A percentile compares a stretch with the other conserved stretches of the same genome.
Evolutionary conservation across 2,329 filamentous ascomycete genomes (phyloP).

Genomic region (Venturia effusa): DNA sequence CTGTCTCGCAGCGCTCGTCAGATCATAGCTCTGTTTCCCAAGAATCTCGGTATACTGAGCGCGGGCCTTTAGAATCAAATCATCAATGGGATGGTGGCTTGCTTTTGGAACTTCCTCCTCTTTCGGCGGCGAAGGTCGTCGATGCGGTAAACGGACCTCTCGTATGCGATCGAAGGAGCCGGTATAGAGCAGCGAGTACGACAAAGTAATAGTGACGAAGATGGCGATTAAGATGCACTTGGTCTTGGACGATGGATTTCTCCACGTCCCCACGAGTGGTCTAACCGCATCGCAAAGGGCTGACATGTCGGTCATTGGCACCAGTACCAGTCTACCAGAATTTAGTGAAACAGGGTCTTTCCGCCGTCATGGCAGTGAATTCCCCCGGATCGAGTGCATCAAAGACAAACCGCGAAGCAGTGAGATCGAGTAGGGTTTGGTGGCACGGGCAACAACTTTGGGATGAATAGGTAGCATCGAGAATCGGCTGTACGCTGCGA

Average conservation of each 20-base stretch:
- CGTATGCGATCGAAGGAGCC: constrained; percentile 1
- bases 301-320: too few relatives aligned
- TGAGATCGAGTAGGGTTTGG: neutral
- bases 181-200: neutral
- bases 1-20: constrained; percentile 28
- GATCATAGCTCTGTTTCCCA: neutral
- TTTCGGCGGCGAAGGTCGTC: neutral
- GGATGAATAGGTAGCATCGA: neutral
- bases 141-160: neutral
- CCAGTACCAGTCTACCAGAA: too few relatives aligned
- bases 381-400: neutral
- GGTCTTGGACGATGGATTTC: neutral
- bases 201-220: neutral
- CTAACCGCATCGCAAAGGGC: neutral
- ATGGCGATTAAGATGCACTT: neutral
- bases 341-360: neutral
- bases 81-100: neutral
- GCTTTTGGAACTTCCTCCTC: neutral
- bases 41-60: neutral
- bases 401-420: neutral
- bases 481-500: neutral
- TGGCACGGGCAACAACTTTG: too few relatives aligned
- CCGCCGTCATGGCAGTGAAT: neutral
- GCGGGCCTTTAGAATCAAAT: constrained; percentile 4
- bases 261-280: neutral